A percentile compares a stretch with the other conserved stretches of the same genome.
phyloP scores from a whole-genome alignment of 2,329 filamentous ascomycete species.

The Penicillium sp. region DNA sequence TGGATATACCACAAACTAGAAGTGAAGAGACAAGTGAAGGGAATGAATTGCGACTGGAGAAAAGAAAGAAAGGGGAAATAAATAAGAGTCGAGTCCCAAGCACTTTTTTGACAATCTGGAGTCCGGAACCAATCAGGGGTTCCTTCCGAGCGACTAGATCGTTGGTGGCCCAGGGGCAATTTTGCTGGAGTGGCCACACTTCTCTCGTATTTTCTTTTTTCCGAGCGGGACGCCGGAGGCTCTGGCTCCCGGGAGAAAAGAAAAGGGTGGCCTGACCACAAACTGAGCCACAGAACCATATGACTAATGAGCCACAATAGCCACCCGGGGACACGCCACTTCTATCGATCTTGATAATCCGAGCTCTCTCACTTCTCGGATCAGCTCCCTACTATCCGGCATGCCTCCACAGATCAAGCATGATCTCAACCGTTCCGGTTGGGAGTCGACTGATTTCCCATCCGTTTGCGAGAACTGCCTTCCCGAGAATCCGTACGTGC shows the following conservation, averaged over 20 bases:
- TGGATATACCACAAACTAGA: conserved; percentile 8
- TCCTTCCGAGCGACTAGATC: conserved; percentile 8
- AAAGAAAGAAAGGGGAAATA: conserved; percentile 18
- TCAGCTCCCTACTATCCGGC: conserved; percentile 3
- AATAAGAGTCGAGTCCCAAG: conserved; percentile 20
- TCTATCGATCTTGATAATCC: conserved; percentile 11
- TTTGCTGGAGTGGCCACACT: conserved; percentile 7
- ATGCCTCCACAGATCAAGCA: conserved; percentile 91
- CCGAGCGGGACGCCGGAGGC: conserved; percentile 15
- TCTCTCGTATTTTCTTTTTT: not conserved
- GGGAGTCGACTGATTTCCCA: conserved; percentile 67
- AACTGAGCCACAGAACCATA: conserved; percentile 14
- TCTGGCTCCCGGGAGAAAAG: conserved; percentile 10
- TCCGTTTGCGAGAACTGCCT: conserved; percentile 76
- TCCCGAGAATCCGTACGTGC: conserved; percentile 94
- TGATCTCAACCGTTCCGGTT: conserved; percentile 89
- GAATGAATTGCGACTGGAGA: conserved; percentile 13
- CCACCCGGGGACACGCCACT: conserved; percentile 12
- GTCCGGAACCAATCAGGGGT: conserved; percentile 11
- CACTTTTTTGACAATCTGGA: conserved; percentile 23
- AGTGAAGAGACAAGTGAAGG: conserved; percentile 12
- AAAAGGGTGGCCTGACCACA: conserved; percentile 18
- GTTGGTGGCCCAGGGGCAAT: conserved; percentile 6
- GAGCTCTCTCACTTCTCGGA: conserved; percentile 4
- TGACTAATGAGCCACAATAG: conserved; percentile 9